Conservation (phyloP, 495 filamentous ascomycete species). For the Xylaria curta region DNA sequence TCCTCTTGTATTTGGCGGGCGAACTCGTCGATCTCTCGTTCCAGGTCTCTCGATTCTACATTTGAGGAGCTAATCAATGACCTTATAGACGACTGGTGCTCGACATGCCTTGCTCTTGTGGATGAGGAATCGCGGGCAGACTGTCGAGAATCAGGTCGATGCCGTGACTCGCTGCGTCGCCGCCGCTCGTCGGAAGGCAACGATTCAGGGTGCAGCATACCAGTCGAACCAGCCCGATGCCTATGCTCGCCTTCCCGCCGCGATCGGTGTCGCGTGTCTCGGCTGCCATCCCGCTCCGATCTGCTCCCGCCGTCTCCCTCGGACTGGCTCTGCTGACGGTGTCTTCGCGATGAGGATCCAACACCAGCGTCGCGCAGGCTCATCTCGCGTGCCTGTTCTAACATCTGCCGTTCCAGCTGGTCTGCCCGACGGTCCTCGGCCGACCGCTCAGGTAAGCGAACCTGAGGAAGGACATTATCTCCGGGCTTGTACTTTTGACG, state of each 20-base stretch:
- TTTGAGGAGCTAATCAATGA: conserved; percentile 81
- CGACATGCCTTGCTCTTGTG: conserved; percentile 62
- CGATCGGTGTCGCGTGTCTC: conserved; percentile 36
- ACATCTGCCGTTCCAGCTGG: conserved; percentile 70
- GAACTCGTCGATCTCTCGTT: conserved; percentile 77
- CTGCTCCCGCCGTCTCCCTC: conserved; percentile 39
- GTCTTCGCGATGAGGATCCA: conserved; percentile 46
- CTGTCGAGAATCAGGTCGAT: conserved; percentile 46
- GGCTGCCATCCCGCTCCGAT: conserved; percentile 43
- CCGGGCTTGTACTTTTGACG: conserved; percentile 74
- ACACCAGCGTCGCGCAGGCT: conserved; percentile 73
- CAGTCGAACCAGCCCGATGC: conserved; percentile 39
- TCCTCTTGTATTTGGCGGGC: conserved; percentile 87
- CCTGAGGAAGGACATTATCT: conserved; percentile 71
- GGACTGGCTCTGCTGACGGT: conserved; percentile 55
- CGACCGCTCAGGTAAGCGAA: conserved; percentile 51
- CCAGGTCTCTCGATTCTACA: conserved; percentile 72
- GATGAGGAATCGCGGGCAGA: conserved; percentile 42
- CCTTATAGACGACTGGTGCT: conserved; percentile 84
- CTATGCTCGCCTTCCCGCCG: conserved; percentile 41
- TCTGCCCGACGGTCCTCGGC: conserved; percentile 57
- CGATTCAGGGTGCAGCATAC: conserved; percentile 39
- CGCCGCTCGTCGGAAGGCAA: conserved; percentile 41
- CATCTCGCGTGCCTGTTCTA: conserved; percentile 72
- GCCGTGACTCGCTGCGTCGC: conserved; percentile 26